Evolutionary conservation across 192 early-diverging fungal species (phyloP), one percentile per base, ranked within the genome.

Genomic region (Rhizoclosmatium globosum): DNA sequence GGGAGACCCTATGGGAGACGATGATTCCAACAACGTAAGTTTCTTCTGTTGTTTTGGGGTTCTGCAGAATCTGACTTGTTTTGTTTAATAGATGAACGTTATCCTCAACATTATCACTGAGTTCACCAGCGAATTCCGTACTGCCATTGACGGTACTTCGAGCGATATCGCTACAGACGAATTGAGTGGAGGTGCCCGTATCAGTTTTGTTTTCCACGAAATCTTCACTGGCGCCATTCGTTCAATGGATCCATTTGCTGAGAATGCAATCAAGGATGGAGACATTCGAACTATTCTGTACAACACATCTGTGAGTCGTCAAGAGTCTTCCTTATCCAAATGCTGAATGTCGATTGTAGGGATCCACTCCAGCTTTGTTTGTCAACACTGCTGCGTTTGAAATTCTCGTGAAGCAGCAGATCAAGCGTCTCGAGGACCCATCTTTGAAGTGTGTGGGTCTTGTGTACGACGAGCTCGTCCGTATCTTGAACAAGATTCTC

Each of bases 161-260:
- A 91, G 93, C 38, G 97, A 99, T 64, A 89, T 99, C 59, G 95
- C 97, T 4, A 94, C 92, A 42, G 94, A 94, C 82, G 98, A 99
- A 84, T 88, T 99, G 6, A 93, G 94, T 71, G 98, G 98, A 77
- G 98, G 98, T 77, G 98, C 98, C 15, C 95, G 98, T 82, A 97
- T 99, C 74, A 94, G 93, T 79, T 99, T 96, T 92, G 98, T 99
- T 6, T 98, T 99, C 86, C 97, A 99, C 84, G 98, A 99, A 82
- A 94, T 99, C 59, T 99, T 91, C 82, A 85, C 93, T 46, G 92
- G 92, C 78, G 96, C 96, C 60, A 86, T 99, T 78, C 96, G 97
- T 74, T 85, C 89, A 41, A 94, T 99, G 81, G 97, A 99, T 83
- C 97, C 97, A 11, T 95, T 99, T 82, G 98, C 99, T 78, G 95